phyloP scores from a whole-genome alignment of 2,329 filamentous ascomycete species.

The Diplodia sapinea region DNA sequence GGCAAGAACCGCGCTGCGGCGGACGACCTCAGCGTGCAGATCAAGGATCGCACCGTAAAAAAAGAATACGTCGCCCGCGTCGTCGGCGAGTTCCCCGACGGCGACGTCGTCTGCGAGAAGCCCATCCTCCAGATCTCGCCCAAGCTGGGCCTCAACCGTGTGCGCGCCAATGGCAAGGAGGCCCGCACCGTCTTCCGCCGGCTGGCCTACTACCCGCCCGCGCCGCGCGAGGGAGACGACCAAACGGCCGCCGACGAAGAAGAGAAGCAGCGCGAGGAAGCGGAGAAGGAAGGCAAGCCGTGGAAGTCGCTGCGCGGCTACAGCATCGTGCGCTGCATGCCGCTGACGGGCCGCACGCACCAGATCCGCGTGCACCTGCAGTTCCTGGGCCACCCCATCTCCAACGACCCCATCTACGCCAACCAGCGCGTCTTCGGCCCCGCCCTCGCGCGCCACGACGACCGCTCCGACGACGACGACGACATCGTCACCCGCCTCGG shows the following conservation, averaged over 20 bases:
- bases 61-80: constrained; percentile 97
- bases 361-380: constrained; percentile 95
- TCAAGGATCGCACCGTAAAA: constrained; percentile 79
- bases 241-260: not conserved
- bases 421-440: constrained; percentile 91
- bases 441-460: constrained; percentile 73
- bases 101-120: constrained; percentile 89
- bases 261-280: constrained; percentile 38
- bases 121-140: constrained; percentile 93
- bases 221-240: constrained; percentile 31
- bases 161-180: constrained; percentile 89
- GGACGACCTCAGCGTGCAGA: constrained; percentile 75
- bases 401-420: constrained; percentile 97
- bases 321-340: constrained; percentile 91
- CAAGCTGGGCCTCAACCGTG: constrained; percentile 90
- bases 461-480: constrained; percentile 75
- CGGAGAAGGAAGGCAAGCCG: constrained; percentile 45
- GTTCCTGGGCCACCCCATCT: constrained; percentile 91
- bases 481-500: constrained; percentile 86
- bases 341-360: constrained; percentile 91
- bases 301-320: constrained; percentile 72
- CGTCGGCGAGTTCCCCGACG: constrained; percentile 87
- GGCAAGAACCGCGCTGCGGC: constrained; percentile 84
- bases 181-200: constrained; percentile 91
- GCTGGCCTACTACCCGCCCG: constrained; percentile 84